phyloP scores from a whole-genome alignment of 2,329 filamentous ascomycete genomes.

The Shiraia bambusicola region DNA sequence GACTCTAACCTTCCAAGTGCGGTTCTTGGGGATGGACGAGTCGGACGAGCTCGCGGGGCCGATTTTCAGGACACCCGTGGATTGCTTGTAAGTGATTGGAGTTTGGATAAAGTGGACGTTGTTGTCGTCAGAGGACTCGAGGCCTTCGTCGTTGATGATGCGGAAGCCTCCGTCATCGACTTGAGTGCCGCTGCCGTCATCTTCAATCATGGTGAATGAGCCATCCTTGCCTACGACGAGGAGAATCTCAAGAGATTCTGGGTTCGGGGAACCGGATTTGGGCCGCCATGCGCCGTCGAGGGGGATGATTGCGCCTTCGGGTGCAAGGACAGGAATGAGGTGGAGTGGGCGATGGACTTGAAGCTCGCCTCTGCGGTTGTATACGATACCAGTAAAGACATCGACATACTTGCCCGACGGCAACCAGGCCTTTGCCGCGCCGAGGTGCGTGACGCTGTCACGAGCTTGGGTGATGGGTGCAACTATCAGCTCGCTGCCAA shows the following conservation, averaged over 20 bases:
- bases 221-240: constrained; percentile 51
- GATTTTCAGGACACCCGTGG: constrained; percentile 39
- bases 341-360: constrained; percentile 54
- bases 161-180: constrained; percentile 42
- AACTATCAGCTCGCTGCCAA: constrained; percentile 59
- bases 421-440: constrained; percentile 57
- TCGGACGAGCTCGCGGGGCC: constrained; percentile 32
- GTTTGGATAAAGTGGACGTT: constrained; percentile 38
- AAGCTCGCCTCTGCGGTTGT: constrained; percentile 58
- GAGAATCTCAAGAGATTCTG: constrained; percentile 52
- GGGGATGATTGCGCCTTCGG: constrained; percentile 60
- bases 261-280: constrained; percentile 52
- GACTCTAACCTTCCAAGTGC: constrained; percentile 38
- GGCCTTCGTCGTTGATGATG: constrained; percentile 47
- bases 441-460: constrained; percentile 51
- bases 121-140: constrained; percentile 22
- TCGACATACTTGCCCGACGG: constrained; percentile 58
- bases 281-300: constrained; percentile 51
- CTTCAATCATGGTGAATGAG: constrained; percentile 54
- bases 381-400: constrained; percentile 59
- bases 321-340: constrained; percentile 56
- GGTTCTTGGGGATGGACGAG: constrained; percentile 28
- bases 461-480: constrained; percentile 58
- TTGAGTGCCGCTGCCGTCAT: constrained; percentile 41
- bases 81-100: constrained; percentile 43